Conservation (phyloP, 805 yeast species). For the Scheffersomyces coipomensis region DNA sequence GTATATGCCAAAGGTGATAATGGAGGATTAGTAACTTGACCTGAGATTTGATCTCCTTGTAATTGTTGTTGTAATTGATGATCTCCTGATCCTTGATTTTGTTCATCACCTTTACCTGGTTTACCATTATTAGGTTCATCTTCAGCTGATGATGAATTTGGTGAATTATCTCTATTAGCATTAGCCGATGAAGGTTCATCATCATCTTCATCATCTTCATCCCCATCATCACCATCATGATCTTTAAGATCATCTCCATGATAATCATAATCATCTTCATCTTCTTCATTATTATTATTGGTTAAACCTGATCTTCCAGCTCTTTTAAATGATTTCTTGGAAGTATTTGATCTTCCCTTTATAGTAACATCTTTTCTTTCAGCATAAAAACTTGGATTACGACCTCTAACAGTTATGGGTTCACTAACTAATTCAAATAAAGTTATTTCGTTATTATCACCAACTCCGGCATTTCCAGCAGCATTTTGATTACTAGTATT, state of each 20-base stretch:
- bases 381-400: conserved; percentile 60
- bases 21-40: not conserved
- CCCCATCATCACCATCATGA: conserved; percentile 5
- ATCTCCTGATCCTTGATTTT: not conserved
- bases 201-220: conserved; percentile 1
- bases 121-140: not conserved
- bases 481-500: conserved; percentile 4
- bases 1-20: conserved; percentile 12
- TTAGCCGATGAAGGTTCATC: not conserved
- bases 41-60: conserved; percentile 5
- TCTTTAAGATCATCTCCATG: conserved; percentile 1
- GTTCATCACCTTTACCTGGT: not conserved
- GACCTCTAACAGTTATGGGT: conserved; percentile 58
- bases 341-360: conserved; percentile 18
- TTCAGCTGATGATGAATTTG: not conserved
- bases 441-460: conserved; percentile 27
- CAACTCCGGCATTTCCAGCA: conserved; percentile 8
- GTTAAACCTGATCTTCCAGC: conserved; percentile 4
- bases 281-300: conserved; percentile 4
- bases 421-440: conserved; percentile 31
- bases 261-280: conserved; percentile 4
- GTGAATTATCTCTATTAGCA: not conserved
- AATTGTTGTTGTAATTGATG: not conserved
- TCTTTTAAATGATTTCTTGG: conserved; percentile 15
- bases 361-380: conserved; percentile 51